These are phyloP conservation scores for Ustilago loliicola DNA, from an alignment of 1,284 basidiomycete genomes.

Conservation along the genomic window DNA sequence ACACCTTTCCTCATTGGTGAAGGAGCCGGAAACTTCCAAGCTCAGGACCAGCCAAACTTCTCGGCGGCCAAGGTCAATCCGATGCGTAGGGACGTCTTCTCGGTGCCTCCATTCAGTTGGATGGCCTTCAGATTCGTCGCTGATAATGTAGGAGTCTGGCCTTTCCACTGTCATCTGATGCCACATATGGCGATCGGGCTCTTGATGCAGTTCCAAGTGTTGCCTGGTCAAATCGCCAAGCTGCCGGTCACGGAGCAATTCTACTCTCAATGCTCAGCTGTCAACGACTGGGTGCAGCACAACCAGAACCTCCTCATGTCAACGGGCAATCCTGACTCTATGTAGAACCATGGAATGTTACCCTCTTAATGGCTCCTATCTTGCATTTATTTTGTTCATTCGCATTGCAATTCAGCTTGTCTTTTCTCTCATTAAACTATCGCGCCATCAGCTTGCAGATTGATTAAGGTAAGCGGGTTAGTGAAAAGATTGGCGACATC, in stretches of 20 bases:
- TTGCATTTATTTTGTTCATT: neutral
- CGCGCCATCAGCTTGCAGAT: neutral
- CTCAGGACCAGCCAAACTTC: constrained; percentile 39
- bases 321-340: constrained; percentile 26
- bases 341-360: constrained; percentile 6
- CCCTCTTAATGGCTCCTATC: neutral
- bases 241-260: constrained; percentile 20
- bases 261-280: constrained; percentile 37
- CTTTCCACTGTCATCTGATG: constrained; percentile 59
- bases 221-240: constrained; percentile 32
- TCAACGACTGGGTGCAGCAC: constrained; percentile 34
- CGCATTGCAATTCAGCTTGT: constrained; percentile 2
- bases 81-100: constrained; percentile 61
- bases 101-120: constrained; percentile 55
- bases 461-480: no score
- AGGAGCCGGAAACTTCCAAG: constrained; percentile 64
- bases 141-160: constrained; percentile 62
- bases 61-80: constrained; percentile 31
- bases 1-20: constrained; percentile 65
- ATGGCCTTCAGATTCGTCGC: constrained; percentile 57
- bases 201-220: constrained; percentile 54
- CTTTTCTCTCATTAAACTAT: neutral
- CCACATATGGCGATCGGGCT: constrained; percentile 55
- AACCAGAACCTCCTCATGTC: constrained; percentile 33
- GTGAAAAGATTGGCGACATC: no score